Percentiles rank a stretch among this genome's conserved stretches.
These are phyloP conservation scores for Debaryomyces sp. DNA, from an alignment of 1,139 yeast genomes.

Conservation along the genomic window DNA sequence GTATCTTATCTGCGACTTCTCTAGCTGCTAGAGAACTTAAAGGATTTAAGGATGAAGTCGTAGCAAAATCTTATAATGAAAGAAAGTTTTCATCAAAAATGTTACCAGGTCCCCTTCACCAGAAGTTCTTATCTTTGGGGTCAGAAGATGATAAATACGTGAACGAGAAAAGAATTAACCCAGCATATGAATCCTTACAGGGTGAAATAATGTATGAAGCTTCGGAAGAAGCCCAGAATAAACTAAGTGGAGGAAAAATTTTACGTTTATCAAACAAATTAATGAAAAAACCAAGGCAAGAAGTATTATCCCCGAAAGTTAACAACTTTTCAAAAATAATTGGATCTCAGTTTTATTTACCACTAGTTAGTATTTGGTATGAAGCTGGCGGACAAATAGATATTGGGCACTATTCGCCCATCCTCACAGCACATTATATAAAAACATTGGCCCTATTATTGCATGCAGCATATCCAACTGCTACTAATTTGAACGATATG, in stretches of 20 bases:
- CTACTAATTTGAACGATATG: conserved; percentile 57
- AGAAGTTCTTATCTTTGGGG: conserved; percentile 23
- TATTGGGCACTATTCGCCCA: conserved; percentile 57
- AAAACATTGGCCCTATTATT: conserved; percentile 59
- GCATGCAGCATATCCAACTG: conserved; percentile 60
- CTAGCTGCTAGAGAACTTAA: conserved; percentile 61
- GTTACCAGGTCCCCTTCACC: conserved; percentile 52
- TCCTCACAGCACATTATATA: conserved; percentile 60
- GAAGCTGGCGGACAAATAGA: conserved; percentile 40
- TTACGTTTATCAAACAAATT: conserved; percentile 51
- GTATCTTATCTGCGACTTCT: conserved; percentile 56
- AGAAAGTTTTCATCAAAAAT: conserved; percentile 40
- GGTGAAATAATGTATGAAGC: conserved; percentile 39
- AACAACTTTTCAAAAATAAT: conserved; percentile 49
- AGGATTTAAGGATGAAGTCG: conserved; percentile 55
- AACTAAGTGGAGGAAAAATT: conserved; percentile 49
- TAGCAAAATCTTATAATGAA: conserved; percentile 35
- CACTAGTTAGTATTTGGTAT: conserved; percentile 59
- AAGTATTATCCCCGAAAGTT: conserved; percentile 16
- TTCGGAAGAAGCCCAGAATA: conserved; percentile 43
- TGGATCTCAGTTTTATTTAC: conserved; percentile 53
- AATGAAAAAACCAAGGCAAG: conserved; percentile 12
- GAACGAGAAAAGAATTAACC: conserved; percentile 8
- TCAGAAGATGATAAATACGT: conserved; percentile 8
- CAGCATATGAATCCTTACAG: conserved; percentile 23